Conservation (phyloP, 768 basidiomycete genomes). For the Leccinellum luteum region DNA sequence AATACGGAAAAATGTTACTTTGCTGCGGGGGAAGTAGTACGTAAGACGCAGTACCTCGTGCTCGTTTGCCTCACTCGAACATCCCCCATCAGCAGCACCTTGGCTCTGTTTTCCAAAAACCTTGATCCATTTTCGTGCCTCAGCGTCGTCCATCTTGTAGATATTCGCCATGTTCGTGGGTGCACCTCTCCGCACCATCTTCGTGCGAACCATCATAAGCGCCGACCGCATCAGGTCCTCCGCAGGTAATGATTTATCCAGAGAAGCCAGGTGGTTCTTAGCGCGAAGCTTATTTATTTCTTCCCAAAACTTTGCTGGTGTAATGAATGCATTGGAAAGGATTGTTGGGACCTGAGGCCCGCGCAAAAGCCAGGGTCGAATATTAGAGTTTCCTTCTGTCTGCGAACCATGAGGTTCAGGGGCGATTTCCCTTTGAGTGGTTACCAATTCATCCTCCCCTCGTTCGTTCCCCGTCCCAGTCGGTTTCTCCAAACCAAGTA, state of each 20-base stretch:
- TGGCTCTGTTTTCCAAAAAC: slow-evolving; percentile 21
- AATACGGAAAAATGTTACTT: not conserved
- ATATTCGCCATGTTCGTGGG: slow-evolving; percentile 76
- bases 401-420: slow-evolving; percentile 9
- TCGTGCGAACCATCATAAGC: slow-evolving; percentile 63
- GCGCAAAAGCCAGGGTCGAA: slow-evolving; percentile 68
- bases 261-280: slow-evolving; percentile 48
- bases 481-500: slow-evolving; percentile 51
- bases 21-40: not conserved
- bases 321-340: slow-evolving; percentile 42
- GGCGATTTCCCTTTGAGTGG: slow-evolving; percentile 55
- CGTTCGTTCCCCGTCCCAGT: not conserved
- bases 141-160: slow-evolving; percentile 57
- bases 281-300: slow-evolving; percentile 59
- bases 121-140: slow-evolving; percentile 48
- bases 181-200: slow-evolving; percentile 62
- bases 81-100: slow-evolving; percentile 14
- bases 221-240: slow-evolving; percentile 55
- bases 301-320: slow-evolving; percentile 43
- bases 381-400: not conserved
- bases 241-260: slow-evolving; percentile 34
- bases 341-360: slow-evolving; percentile 50
- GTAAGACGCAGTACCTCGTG: slow-evolving; percentile 25
- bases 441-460: slow-evolving; percentile 41
- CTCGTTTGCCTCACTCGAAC: slow-evolving; percentile 21